Evolutionary conservation across 148 eudicot species (phyloP).

Genomic region (Chenopodium berlandieri): DNA sequence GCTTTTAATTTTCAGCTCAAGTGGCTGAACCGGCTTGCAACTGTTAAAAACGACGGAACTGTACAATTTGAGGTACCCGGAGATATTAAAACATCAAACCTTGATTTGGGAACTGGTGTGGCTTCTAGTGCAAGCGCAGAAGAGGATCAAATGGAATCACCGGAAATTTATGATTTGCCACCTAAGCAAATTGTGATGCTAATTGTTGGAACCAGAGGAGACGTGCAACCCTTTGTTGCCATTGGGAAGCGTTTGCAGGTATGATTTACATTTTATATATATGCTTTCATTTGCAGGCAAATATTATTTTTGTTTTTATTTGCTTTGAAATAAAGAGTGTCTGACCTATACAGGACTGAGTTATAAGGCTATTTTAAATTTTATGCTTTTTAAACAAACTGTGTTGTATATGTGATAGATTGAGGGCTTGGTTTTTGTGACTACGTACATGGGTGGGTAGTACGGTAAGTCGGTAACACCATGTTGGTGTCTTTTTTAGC

Average conservation of each 20-base stretch:
- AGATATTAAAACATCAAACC: conserved; percentile 34
- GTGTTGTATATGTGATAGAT: neutral
- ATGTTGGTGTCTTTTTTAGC: neutral
- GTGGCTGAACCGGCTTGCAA: conserved; percentile 43
- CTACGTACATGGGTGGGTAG: neutral
- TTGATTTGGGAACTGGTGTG: conserved; percentile 33
- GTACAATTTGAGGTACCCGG: conserved; percentile 48
- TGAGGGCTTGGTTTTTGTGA: neutral
- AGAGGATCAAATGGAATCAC: conserved; percentile 30
- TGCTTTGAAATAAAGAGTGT: neutral
- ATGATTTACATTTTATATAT: neutral
- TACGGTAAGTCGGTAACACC: neutral
- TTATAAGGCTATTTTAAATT: neutral
- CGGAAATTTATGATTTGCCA: conserved; percentile 30
- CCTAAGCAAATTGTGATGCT: conserved; percentile 52
- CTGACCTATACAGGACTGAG: neutral
- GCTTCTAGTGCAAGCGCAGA: conserved; percentile 21
- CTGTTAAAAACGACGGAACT: conserved; percentile 45
- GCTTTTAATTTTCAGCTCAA: conserved; percentile 34
- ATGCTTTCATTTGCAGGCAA: neutral
- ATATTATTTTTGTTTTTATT: neutral
- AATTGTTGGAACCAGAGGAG: conserved; percentile 53
- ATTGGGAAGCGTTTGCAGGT: conserved; percentile 51
- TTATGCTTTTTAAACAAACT: neutral
- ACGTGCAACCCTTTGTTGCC: conserved; percentile 53